phyloP scores from a whole-genome alignment of 129 eudicot species.

The Escallonia rubra region DNA sequence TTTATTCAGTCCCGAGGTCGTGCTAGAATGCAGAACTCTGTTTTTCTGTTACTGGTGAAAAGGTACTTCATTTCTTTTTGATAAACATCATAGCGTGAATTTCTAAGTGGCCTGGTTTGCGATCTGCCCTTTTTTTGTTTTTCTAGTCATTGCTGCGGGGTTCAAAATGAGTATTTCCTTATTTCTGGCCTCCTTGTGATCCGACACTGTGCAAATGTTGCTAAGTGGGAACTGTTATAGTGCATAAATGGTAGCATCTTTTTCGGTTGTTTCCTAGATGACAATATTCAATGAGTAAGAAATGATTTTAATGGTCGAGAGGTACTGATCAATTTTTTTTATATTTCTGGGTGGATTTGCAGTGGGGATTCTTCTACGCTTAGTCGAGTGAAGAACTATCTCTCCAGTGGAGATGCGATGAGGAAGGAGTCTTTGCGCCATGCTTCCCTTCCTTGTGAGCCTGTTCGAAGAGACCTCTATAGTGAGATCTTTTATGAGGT shows the following conservation, averaged over 20 bases:
- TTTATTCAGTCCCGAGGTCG: slow-evolving; percentile 99
- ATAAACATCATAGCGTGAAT: background rate
- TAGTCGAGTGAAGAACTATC: slow-evolving; percentile 37
- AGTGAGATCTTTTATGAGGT: slow-evolving; percentile 47
- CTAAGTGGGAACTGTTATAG: too few relatives aligned
- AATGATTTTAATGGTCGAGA: too few relatives aligned
- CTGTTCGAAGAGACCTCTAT: slow-evolving; percentile 32
- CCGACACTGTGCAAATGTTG: background rate
- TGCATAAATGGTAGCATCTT: background rate
- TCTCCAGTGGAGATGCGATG: slow-evolving; percentile 65
- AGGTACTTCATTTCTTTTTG: slow-evolving; percentile 30
- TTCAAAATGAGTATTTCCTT: background rate
- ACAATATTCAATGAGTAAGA: too few relatives aligned
- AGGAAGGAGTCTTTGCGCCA: slow-evolving; percentile 60
- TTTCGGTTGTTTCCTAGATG: background rate
- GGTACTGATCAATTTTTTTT: too few relatives aligned
- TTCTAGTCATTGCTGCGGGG: background rate
- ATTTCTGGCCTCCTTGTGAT: background rate
- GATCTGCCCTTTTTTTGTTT: background rate
- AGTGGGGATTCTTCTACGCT: slow-evolving; percentile 56
- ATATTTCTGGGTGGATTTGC: slow-evolving; percentile 9
- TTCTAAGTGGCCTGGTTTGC: background rate
- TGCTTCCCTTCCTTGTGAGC: slow-evolving; percentile 68
- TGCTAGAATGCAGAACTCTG: slow-evolving; percentile 89
- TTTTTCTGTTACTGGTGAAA: slow-evolving; percentile 57